These are phyloP conservation scores for Neonectria punicea DNA, from an alignment of 2,329 filamentous ascomycete species.

Conservation along the genomic window DNA sequence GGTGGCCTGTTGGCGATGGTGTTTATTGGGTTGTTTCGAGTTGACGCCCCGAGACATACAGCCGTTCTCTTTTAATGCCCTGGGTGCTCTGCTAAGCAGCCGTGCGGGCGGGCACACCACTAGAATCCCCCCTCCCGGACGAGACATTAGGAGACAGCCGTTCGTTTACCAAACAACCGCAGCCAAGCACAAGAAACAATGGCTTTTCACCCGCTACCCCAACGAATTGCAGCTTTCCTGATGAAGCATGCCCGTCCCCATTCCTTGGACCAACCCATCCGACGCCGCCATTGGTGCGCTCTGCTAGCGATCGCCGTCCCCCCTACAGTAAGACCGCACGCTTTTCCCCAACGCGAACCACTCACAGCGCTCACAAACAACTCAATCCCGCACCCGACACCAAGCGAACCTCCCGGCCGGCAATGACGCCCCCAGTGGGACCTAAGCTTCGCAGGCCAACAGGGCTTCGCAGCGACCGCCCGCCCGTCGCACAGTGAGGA, in stretches of 20 bases:
- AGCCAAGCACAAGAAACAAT: constrained; percentile 4
- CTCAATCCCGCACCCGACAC: neutral
- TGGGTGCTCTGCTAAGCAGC: neutral
- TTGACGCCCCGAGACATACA: constrained; percentile 18
- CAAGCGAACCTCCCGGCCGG: neutral
- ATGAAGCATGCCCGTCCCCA: neutral
- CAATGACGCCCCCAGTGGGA: neutral
- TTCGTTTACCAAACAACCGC: neutral
- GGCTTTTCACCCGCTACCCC: neutral
- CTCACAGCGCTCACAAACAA: neutral
- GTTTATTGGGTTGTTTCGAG: constrained; percentile 16
- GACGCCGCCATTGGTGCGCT: constrained; percentile 9
- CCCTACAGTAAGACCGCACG: neutral
- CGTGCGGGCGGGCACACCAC: neutral
- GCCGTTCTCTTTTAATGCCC: neutral
- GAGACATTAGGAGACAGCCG: neutral
- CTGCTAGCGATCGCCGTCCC: neutral
- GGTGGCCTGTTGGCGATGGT: neutral
- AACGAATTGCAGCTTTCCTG: no score
- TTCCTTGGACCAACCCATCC: constrained; percentile 3
- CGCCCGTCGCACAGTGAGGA: neutral
- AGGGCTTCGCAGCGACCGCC: neutral
- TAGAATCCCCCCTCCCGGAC: neutral
- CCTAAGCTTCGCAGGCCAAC: neutral
- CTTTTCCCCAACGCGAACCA: neutral